Base-by-base conservation (phyloP, 31 red algal genomes). In the Odonthalia washingtoniensis region DNA sequence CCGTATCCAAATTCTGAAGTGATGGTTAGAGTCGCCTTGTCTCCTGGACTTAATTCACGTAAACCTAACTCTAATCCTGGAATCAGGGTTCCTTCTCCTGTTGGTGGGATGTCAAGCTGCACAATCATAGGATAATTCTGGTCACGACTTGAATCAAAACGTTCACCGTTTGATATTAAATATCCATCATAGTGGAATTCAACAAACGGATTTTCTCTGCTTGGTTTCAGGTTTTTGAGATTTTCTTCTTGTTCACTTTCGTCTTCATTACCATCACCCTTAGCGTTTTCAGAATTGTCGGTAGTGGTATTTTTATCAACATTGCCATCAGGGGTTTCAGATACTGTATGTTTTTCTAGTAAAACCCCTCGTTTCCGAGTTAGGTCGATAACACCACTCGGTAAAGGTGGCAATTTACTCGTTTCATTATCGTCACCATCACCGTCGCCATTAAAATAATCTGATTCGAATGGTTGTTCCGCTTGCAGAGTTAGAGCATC, bases 171-270 rank as follows among this genome's bases (percentile, higher is more conserved):
- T 0, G 81, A 40, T 27, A 79, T 73, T 18, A 91, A 9, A 73
- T 76, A 85, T 26, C 76, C 89, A 57, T 91, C 80, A 75, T 91
- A 91, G 57, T 91, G 89, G n/a, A 91, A 35, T 65, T 91, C 89
- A 3, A 91, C 81, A 70, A 85, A 91, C 40, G 81, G 89, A 12
- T 84, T 26, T 64, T 91, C 81, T 64, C 74, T 60, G 46, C 78
- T 83, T 3, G 87, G 87, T 65, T 65, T 70, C 2, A 46, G 60
- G 45, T 52, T 72, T 40, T 70, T 45, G n/a, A n/a, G n/a, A n/a
- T n/a, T n/a, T n/a, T n/a, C n/a, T 46, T 26, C 31, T n/a, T n/a
- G n/a, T n/a, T n/a, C n/a, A n/a, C n/a, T n/a, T n/a, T n/a, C n/a
- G n/a, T n/a, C n/a, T n/a, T n/a, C n/a, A 24, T 14, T 24, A 24